A percentile compares a stretch with the other conserved stretches of the same genome.
Evolutionary conservation across 1,284 basidiomycete species (phyloP).

Genomic region (Kalmanozyma brasiliensis): DNA sequence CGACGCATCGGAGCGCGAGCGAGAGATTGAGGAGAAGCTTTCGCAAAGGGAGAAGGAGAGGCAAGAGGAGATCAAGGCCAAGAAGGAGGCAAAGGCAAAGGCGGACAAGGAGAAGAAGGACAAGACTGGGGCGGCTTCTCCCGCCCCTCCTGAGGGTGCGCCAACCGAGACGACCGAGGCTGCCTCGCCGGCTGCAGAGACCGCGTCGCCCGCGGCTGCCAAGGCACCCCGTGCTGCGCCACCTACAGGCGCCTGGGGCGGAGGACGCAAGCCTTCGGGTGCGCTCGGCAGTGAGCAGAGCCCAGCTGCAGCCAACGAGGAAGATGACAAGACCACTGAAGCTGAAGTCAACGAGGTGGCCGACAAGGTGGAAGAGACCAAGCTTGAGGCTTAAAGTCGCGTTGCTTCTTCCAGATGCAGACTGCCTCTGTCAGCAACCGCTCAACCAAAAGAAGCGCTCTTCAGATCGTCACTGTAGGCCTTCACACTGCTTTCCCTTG

Average conservation of each 20-base stretch:
- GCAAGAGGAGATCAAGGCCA: constrained; percentile 51
- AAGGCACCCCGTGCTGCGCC: constrained; percentile 37
- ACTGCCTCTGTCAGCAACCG: background rate
- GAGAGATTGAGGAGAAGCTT: constrained; percentile 74
- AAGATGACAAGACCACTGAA: constrained; percentile 19
- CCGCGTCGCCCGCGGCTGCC: constrained; percentile 19
- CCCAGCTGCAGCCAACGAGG: constrained; percentile 6
- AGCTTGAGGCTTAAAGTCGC: constrained; percentile 33
- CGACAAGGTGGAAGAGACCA: constrained; percentile 40
- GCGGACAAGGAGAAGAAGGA: constrained; percentile 49
- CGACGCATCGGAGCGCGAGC: constrained; percentile 81
- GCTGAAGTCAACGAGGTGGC: constrained; percentile 42
- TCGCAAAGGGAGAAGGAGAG: constrained; percentile 55
- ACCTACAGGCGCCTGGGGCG: constrained; percentile 58
- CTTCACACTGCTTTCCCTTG: constrained; percentile 21
- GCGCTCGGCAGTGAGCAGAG: constrained; percentile 41
- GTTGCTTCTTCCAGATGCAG: background rate
- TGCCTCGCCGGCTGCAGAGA: constrained; percentile 22
- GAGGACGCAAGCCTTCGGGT: constrained; percentile 57
- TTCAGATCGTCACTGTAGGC: constrained; percentile 2
- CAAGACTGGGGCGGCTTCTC: constrained; percentile 15
- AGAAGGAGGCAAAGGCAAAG: constrained; percentile 58
- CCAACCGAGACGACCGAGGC: constrained; percentile 7
- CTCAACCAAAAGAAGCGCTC: constrained; percentile 30
- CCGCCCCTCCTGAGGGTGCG: constrained; percentile 11